Percentiles rank a stretch among this genome's conserved stretches.
Conservation (phyloP, 1,284 basidiomycete species). For the Athelia psychrophila region DNA sequence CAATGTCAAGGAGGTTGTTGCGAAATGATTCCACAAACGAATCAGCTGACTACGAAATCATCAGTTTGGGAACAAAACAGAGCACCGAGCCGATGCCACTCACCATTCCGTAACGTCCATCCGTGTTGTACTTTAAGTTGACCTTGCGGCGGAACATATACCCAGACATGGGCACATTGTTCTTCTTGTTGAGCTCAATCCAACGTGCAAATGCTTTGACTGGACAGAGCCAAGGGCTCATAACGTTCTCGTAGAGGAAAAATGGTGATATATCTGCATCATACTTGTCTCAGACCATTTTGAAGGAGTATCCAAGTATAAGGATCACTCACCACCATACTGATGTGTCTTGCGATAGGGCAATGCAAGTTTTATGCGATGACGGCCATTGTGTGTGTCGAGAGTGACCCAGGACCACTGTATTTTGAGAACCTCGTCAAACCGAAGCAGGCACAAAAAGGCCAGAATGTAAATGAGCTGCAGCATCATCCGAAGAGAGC, state of each 20-base stretch:
- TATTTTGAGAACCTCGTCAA: slow-evolving; percentile 33
- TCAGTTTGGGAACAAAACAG: background rate
- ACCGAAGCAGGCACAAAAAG: slow-evolving; percentile 28
- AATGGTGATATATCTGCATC: slow-evolving; percentile 17
- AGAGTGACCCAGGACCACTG: slow-evolving; percentile 10
- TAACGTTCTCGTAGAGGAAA: slow-evolving; percentile 15
- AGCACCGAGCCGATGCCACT: background rate
- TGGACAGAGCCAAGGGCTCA: slow-evolving; percentile 16
- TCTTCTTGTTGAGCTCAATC: slow-evolving; percentile 1
- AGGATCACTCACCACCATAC: slow-evolving; percentile 16
- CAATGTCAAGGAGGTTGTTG: slow-evolving; percentile 29
- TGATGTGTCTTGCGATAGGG: slow-evolving; percentile 26
- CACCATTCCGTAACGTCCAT: slow-evolving; percentile 15
- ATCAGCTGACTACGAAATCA: slow-evolving; percentile 19
- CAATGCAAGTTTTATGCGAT: slow-evolving; percentile 17
- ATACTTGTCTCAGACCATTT: background rate
- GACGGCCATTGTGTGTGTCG: slow-evolving; percentile 14
- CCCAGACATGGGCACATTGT: slow-evolving; percentile 3
- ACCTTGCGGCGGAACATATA: slow-evolving; percentile 21
- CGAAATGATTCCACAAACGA: slow-evolving; percentile 29
- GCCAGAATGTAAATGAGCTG: slow-evolving; percentile 24
- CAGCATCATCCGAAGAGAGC: slow-evolving; percentile 17
- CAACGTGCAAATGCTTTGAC: slow-evolving; percentile 13
- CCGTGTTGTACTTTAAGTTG: slow-evolving; percentile 14
- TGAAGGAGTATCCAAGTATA: background rate